Evolutionary conservation across 164 flowering plant species (phyloP).

Genomic region (Echeveria elegans): DNA sequence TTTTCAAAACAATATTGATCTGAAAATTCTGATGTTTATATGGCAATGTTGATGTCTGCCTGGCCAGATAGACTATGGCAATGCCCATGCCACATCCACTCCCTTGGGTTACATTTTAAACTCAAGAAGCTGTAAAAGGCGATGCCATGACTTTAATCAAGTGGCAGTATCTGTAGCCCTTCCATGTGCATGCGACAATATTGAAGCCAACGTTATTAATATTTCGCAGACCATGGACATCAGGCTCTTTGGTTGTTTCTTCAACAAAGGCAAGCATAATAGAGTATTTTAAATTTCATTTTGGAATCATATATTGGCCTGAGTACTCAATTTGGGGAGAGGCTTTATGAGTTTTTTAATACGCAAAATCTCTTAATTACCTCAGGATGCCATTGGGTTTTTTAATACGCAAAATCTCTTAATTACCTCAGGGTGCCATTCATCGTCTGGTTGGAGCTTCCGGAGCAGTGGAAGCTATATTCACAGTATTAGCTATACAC

Average conservation of each 20-base stretch:
- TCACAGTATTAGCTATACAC: conserved; percentile 64
- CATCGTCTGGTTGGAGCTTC: conserved; percentile 98
- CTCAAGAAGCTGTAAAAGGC: too few relatives aligned
- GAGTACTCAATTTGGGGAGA: background rate
- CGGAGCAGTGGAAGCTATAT: conserved; percentile 96
- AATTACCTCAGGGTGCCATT: conserved; percentile 76
- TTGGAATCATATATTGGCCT: background rate
- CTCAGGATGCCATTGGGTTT: conserved; percentile 78
- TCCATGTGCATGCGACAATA: conserved; percentile 52
- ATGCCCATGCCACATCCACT: too few relatives aligned
- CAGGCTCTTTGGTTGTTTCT: conserved; percentile 77
- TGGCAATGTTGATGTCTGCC: too few relatives aligned
- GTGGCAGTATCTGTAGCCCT: background rate
- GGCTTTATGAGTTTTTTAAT: background rate
- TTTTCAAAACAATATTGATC: too few relatives aligned
- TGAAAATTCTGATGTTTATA: too few relatives aligned
- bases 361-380: background rate
- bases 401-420: background rate
- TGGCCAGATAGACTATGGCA: too few relatives aligned
- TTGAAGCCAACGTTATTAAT: conserved; percentile 86
- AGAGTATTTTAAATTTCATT: background rate
- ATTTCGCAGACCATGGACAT: conserved; percentile 54
- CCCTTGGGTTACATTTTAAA: conserved; percentile 50
- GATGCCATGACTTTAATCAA: too few relatives aligned
- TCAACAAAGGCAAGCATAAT: conserved; percentile 75